Evolutionary conservation across 768 basidiomycete species (phyloP).

Genomic region (Agaricus blazei): DNA sequence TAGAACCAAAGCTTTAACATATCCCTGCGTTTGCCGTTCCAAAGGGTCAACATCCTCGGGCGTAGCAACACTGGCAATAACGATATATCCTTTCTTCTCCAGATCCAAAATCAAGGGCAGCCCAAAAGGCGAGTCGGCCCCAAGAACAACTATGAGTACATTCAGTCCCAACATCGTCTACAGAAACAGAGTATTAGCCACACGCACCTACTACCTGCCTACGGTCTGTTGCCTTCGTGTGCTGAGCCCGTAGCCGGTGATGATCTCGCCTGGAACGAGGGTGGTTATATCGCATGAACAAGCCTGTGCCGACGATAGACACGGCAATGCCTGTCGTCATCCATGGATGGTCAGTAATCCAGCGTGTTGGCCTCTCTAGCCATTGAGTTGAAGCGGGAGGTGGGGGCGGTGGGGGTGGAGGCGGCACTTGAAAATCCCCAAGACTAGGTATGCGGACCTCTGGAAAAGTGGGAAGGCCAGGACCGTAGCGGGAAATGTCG

Average conservation of each 20-base stretch:
- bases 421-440: conserved; percentile 64
- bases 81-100: conserved; percentile 76
- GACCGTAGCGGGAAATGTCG: conserved; percentile 79
- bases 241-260: conserved; percentile 34
- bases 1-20: conserved; percentile 74
- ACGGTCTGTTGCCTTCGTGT: conserved; percentile 43
- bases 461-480: conserved; percentile 50
- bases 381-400: conserved; percentile 44
- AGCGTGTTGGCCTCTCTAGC: conserved; percentile 43
- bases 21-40: conserved; percentile 67
- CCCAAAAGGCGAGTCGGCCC: conserved; percentile 71
- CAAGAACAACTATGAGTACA: conserved; percentile 59
- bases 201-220: conserved; percentile 67
- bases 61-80: conserved; percentile 72
- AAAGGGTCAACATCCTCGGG: conserved; percentile 60
- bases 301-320: conserved; percentile 55
- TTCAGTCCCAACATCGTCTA: neutral
- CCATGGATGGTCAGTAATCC: conserved; percentile 58
- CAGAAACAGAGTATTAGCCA: neutral
- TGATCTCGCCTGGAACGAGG: conserved; percentile 1
- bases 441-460: conserved; percentile 56
- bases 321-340: conserved; percentile 47
- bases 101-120: conserved; percentile 70
- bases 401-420: conserved; percentile 59
- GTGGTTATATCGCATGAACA: conserved; percentile 53